A percentile compares a stretch with the other conserved stretches of the same genome.
Conservation (phyloP, 2,329 filamentous ascomycete genomes). For the Alternaria sp. region DNA sequence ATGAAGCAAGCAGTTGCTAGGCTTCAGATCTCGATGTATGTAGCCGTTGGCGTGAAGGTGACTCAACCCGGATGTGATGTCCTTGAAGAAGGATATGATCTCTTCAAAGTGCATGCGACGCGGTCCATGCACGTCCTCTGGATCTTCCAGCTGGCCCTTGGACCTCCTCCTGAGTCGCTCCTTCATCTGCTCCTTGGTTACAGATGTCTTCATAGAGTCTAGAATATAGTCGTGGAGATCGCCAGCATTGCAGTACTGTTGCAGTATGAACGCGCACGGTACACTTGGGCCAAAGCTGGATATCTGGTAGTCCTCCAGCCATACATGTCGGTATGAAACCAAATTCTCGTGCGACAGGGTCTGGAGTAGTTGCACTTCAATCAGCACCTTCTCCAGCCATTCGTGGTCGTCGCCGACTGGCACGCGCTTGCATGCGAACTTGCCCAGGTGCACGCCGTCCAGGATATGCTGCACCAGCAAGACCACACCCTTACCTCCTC, state of each 20-base stretch:
- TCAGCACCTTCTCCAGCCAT: constrained; percentile 92
- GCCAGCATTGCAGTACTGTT: constrained; percentile 95
- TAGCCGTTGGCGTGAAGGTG: constrained; percentile 92
- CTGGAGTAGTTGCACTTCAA: constrained; percentile 92
- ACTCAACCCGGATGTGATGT: constrained; percentile 89
- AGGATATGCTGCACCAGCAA: constrained; percentile 91
- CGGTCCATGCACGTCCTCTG: constrained; percentile 58
- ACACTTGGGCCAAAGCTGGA: constrained; percentile 87
- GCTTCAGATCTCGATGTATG: constrained; percentile 95
- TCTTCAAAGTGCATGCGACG: constrained; percentile 78
- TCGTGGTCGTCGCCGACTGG: constrained; percentile 91
- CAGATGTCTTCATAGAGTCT: constrained; percentile 66
- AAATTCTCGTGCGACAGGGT: constrained; percentile 92
- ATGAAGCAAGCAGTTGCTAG: constrained; percentile 92
- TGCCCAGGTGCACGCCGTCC: constrained; percentile 84
- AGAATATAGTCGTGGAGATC: constrained; percentile 88
- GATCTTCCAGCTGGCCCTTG: constrained; percentile 73
- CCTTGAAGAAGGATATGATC: constrained; percentile 95
- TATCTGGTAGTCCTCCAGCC: constrained; percentile 88
- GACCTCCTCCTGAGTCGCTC: constrained; percentile 84
- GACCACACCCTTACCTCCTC: constrained; percentile 93
- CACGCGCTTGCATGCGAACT: constrained; percentile 96
- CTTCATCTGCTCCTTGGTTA: constrained; percentile 85
- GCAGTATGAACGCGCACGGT: constrained; percentile 93
- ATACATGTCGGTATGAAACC: constrained; percentile 95